Percentiles rank a stretch among this genome's conserved stretches.
These are phyloP conservation scores for Torulaspora quercuum DNA, from an alignment of 805 yeast genomes.

Conservation along the genomic window DNA sequence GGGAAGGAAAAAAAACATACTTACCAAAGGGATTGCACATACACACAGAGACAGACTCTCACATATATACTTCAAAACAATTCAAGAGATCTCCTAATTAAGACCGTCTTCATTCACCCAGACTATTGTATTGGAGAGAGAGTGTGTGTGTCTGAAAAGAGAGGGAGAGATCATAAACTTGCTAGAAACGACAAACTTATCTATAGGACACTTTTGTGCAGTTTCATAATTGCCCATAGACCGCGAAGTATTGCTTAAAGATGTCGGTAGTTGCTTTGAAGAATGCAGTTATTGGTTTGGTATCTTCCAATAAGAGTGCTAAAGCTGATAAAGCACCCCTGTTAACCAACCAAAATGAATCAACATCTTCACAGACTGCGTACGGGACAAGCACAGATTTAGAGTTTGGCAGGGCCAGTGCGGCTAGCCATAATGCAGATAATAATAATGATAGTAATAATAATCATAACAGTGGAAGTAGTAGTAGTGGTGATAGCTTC, in stretches of 20 bases:
- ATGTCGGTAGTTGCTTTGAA: slow-evolving; percentile 36
- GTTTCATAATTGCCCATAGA: no score
- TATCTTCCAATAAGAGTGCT: slow-evolving; percentile 13
- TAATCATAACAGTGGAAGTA: no score
- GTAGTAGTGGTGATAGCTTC: slow-evolving; percentile 3
- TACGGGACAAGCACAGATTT: slow-evolving; percentile 23
- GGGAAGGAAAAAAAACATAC: no score
- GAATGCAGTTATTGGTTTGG: slow-evolving; percentile 25
- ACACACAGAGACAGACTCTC: no score
- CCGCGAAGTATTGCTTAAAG: not conserved
- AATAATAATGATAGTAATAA: slow-evolving; percentile 1
- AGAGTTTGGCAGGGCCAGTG: slow-evolving; percentile 14
- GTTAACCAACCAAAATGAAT: slow-evolving; percentile 17
- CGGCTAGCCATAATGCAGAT: not conserved
- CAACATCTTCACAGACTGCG: slow-evolving; percentile 13
- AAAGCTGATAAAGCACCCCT: slow-evolving; percentile 19
- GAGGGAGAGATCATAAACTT: no score
- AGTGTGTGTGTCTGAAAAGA: no score
- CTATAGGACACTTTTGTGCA: no score
- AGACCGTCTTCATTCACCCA: no score
- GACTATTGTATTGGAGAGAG: no score
- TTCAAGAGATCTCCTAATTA: no score
- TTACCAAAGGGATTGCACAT: not conserved
- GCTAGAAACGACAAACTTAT: no score
- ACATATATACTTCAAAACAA: no score